Base-by-base conservation (phyloP, 2,329 filamentous ascomycete species). In the Ophiocordyceps robertsii region DNA sequence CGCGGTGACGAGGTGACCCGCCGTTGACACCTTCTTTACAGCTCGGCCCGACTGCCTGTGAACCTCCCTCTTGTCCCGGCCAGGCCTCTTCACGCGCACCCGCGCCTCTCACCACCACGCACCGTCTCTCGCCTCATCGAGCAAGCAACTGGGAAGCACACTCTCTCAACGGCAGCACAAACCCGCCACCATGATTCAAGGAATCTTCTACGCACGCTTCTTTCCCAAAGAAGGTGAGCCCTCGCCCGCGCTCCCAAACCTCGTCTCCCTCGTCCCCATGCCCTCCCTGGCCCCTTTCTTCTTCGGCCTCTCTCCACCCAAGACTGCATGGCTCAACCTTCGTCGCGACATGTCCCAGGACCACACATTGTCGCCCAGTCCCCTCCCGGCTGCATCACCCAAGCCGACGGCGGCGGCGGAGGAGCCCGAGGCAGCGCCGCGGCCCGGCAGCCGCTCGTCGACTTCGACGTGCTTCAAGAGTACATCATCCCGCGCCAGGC, bases 401-500 rank as follows among this genome's bases (percentile, higher is more conserved):
- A 62, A 49, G 45, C 57, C 45, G 52, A 64, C 49, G 50, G 51
- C 55, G 50, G 59, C 52, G n/a, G n/a, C 43, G 16, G n/a, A 17
- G 51, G 44, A 19, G 19, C 19, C 19, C 19, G 19, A 19, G 19
- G 3, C 19, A 19, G 19, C 19, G 19, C 19, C 19, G 19, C 19
- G 19, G 19, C 19, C 19, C 64, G 59, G 42, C 40, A 69, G 11
- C 80, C 82, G 3, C 77, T 95, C 48, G 77, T 95, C 56, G 80
- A 88, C 62, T 96, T 95, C 64, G 77, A 84, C 49, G 80, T 86
- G 41, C 75, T 96, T 51, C 84, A 86, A 14, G 82, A 90, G 58
- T 95, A 94, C 67, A 82, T 98, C 56, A 95, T 98, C 55, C 92
- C 92, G 16, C 83, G 86, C 42, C 87, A 95, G 62, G 84, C 90